A percentile compares a stretch with the other conserved stretches of the same genome.
phyloP scores from a whole-genome alignment of 1,284 basidiomycete genomes.

The Marasmius oreades region DNA sequence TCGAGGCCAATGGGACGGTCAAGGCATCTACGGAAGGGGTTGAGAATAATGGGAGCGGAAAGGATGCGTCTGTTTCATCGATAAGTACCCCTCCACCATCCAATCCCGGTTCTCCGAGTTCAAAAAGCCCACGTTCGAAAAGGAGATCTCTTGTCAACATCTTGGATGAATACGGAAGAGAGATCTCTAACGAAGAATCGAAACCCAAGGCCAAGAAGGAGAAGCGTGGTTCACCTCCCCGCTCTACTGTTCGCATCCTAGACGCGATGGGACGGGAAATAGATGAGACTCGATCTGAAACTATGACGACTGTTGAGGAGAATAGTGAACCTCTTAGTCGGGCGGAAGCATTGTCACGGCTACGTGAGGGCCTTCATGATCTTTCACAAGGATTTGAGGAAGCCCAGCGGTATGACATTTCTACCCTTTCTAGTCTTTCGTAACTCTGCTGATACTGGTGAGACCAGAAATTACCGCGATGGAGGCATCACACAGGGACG shows the following conservation, averaged over 20 bases:
- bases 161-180: constrained; percentile 44
- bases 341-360: constrained; percentile 48
- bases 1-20: not conserved
- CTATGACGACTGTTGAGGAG: constrained; percentile 23
- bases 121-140: not conserved
- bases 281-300: constrained; percentile 22
- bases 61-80: not conserved
- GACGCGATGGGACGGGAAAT: constrained; percentile 68
- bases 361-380: constrained; percentile 53
- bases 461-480: constrained; percentile 17
- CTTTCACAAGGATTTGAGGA: constrained; percentile 53
- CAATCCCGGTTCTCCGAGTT: constrained; percentile 22
- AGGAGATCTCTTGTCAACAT: not conserved
- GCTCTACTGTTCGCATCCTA: constrained; percentile 51
- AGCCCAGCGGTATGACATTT: constrained; percentile 43
- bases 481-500: constrained; percentile 38
- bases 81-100: not conserved
- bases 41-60: not conserved
- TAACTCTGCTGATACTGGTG: not conserved
- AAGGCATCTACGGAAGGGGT: too few relatives aligned
- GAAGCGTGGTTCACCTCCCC: constrained; percentile 14
- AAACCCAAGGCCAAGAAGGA: constrained; percentile 3
- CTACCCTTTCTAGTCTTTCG: constrained; percentile 5
- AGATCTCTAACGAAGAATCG: constrained; percentile 50
- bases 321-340: constrained; percentile 33